A percentile compares a stretch with the other conserved stretches of the same genome.
These are phyloP conservation scores for Acorus gramineus DNA, from an alignment of 106 monocot genomes.

Conservation along the genomic window DNA sequence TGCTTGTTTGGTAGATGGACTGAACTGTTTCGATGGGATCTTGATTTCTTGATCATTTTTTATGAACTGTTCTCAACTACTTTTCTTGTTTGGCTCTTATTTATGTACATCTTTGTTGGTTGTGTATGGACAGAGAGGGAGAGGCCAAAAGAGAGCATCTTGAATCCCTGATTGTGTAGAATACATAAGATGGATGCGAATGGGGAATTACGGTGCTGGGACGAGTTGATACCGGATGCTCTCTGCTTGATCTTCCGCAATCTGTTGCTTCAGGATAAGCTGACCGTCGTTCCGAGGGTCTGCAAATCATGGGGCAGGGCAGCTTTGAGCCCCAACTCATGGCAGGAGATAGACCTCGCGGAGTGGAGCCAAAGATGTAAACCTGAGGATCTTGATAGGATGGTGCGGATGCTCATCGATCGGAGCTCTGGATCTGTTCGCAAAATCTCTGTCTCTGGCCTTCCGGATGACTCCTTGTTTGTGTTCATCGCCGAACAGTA, in stretches of 20 bases:
- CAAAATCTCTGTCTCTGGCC: conserved; percentile 41
- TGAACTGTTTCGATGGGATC: no score
- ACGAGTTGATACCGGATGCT: conserved; percentile 80
- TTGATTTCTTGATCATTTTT: no score
- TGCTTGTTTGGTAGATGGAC: no score
- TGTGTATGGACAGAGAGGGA: no score
- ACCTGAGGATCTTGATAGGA: conserved; percentile 43
- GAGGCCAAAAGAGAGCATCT: no score
- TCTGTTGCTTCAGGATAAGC: conserved; percentile 65
- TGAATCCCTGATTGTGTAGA: no score
- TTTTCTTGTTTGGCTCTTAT: no score
- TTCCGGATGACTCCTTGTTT: conserved; percentile 43
- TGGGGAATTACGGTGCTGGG: conserved; percentile 45
- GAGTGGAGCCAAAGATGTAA: conserved; percentile 61
- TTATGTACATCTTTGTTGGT: no score
- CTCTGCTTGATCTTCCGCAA: conserved; percentile 77
- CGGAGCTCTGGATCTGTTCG: conserved; percentile 44
- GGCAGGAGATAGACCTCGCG: conserved; percentile 76
- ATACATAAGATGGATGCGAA: conserved; percentile 23
- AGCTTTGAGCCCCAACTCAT: conserved; percentile 69
- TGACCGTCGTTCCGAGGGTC: conserved; percentile 71
- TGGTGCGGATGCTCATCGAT: conserved; percentile 52
- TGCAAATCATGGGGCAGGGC: conserved; percentile 67
- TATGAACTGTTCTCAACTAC: no score
- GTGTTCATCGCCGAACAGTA: conserved; percentile 66